A percentile compares a stretch with the other conserved stretches of the same genome.
These are phyloP conservation scores for Lathyrus sativus DNA, from an alignment of 306 rosid genomes.

Conservation along the genomic window DNA sequence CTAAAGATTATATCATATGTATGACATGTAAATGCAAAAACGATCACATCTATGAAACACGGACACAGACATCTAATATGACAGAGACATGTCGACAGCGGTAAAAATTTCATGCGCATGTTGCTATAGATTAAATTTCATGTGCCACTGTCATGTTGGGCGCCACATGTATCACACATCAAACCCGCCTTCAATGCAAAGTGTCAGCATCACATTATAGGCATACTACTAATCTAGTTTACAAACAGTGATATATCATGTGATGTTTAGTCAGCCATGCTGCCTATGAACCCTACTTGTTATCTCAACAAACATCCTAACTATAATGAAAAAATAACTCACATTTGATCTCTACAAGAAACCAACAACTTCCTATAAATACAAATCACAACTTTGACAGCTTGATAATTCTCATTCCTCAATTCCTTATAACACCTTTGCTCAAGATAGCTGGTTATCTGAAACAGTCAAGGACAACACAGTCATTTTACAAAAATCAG, in stretches of 20 bases:
- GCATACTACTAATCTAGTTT: conserved; percentile 13
- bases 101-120: too few species aligned
- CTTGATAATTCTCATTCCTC: conserved; percentile 74
- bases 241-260: conserved; percentile 10
- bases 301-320: not conserved
- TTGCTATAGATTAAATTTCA: too few species aligned
- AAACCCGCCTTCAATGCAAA: too few species aligned
- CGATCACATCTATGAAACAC: not conserved
- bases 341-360: conserved; percentile 86
- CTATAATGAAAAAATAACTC: conserved; percentile 44
- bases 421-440: conserved; percentile 83
- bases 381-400: conserved; percentile 72
- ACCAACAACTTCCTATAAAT: conserved; percentile 76
- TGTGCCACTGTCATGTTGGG: too few species aligned
- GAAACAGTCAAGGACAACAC: conserved; percentile 31
- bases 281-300: not conserved
- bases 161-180: too few species aligned
- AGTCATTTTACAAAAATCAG: conserved; percentile 7
- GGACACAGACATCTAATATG: too few species aligned
- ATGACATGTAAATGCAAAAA: conserved; percentile 21
- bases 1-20: not conserved
- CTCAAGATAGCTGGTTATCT: conserved; percentile 82
- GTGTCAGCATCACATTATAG: not conserved
- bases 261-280: not conserved
- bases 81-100: too few species aligned